Evolutionary conservation across 768 basidiomycete genomes (phyloP).

Genomic region (Lentinula sp.): DNA sequence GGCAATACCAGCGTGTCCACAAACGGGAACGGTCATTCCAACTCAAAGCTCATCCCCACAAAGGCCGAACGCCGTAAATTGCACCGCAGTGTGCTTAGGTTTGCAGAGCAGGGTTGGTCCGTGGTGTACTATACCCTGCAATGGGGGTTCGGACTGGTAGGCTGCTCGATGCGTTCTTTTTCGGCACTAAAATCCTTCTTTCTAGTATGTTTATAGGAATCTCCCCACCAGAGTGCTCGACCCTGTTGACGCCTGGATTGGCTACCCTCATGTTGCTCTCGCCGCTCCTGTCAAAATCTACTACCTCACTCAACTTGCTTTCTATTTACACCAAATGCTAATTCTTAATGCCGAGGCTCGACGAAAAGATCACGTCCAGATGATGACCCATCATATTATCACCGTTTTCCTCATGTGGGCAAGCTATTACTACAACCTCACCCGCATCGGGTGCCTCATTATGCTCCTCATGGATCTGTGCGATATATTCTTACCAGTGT

Average conservation of each 20-base stretch:
- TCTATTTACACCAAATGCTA: conserved; percentile 88
- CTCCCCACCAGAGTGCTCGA: conserved; percentile 63
- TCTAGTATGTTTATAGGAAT: conserved; percentile 74
- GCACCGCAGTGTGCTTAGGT: conserved; percentile 72
- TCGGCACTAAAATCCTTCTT: conserved; percentile 9
- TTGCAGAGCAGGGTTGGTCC: conserved; percentile 95
- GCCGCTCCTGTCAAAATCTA: conserved; percentile 85
- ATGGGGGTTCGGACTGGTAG: conserved; percentile 76
- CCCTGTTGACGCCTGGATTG: conserved; percentile 64
- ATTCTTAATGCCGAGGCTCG: conserved; percentile 90
- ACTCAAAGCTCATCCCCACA: not conserved
- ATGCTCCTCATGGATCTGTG: conserved; percentile 93
- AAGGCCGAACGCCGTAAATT: conserved; percentile 43
- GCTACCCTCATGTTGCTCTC: conserved; percentile 79
- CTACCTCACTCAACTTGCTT: conserved; percentile 80
- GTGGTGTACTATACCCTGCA: conserved; percentile 73
- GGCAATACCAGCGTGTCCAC: conserved; percentile 24
- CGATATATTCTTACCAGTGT: conserved; percentile 87
- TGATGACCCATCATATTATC: conserved; percentile 94
- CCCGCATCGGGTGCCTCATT: conserved; percentile 83
- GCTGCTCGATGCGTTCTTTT: conserved; percentile 28
- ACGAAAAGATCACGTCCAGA: conserved; percentile 90
- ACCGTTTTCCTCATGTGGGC: conserved; percentile 71
- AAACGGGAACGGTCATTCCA: conserved; percentile 18
- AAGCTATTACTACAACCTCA: conserved; percentile 82